These are phyloP conservation scores for Viola pubescens DNA, from an alignment of 441 rosid genomes.

Conservation along the genomic window DNA sequence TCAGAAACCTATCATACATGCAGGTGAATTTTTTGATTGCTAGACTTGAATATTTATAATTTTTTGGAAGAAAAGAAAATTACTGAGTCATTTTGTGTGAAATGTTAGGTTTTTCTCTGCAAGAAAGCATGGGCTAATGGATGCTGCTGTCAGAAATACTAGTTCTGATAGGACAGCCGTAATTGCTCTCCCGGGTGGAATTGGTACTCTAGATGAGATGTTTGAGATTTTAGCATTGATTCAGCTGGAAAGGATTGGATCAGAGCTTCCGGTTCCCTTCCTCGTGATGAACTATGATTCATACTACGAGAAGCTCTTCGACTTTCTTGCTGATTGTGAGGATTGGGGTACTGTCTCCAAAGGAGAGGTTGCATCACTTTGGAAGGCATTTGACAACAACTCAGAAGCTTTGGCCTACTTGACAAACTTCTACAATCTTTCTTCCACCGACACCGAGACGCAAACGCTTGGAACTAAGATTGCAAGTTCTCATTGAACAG, in stretches of 20 bases:
- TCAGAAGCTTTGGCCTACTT: constrained; percentile 57
- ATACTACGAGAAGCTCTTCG: constrained; percentile 61
- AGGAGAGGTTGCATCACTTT: constrained; percentile 67
- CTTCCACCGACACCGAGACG: constrained; percentile 9
- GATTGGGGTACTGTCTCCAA: constrained; percentile 58
- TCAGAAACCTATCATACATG: constrained; percentile 69
- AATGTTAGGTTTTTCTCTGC: constrained; percentile 80
- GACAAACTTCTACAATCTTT: constrained; percentile 49
- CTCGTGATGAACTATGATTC: constrained; percentile 82
- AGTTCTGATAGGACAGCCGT: constrained; percentile 59
- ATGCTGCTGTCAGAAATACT: constrained; percentile 54
- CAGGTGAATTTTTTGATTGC: constrained; percentile 39
- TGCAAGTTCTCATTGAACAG: constrained; percentile 3
- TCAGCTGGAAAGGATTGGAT: constrained; percentile 79
- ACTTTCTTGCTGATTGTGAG: constrained; percentile 62
- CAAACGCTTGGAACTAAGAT: constrained; percentile 12
- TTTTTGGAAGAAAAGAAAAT: no score
- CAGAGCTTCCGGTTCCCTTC: constrained; percentile 65
- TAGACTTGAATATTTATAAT: neutral
- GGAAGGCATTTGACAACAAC: constrained; percentile 71
- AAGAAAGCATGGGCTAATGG: constrained; percentile 83
- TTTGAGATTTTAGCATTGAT: constrained; percentile 71
- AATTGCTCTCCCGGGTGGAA: constrained; percentile 78
- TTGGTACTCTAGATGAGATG: constrained; percentile 87
- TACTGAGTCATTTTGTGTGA: neutral